phyloP scores from a whole-genome alignment of 345 rosid genomes.

The Excoecaria agallocha region DNA sequence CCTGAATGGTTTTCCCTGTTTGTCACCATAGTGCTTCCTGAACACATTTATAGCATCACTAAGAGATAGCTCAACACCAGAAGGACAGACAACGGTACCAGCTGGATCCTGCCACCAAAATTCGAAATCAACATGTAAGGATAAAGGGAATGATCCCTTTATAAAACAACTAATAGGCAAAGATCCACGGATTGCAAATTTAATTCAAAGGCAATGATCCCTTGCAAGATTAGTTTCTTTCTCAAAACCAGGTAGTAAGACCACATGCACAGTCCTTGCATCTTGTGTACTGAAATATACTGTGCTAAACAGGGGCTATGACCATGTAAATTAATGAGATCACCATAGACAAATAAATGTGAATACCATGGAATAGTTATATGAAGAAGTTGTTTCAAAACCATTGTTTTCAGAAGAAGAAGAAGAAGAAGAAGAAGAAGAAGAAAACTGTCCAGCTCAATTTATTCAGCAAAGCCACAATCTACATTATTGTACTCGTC shows the following conservation, averaged over 20 bases:
- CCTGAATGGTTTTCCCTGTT: conserved; percentile 62
- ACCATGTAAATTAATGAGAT: neutral
- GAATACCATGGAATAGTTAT: neutral
- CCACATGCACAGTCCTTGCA: neutral
- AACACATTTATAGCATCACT: conserved; percentile 48
- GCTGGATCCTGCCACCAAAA: conserved; percentile 48
- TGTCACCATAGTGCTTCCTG: conserved; percentile 62
- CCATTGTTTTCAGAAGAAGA: neutral
- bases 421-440: no score
- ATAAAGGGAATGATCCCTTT: neutral
- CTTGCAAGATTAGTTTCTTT: neutral
- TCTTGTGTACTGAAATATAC: neutral
- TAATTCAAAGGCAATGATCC: neutral
- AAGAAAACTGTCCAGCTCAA: neutral
- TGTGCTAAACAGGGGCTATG: neutral
- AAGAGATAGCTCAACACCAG: conserved; percentile 65
- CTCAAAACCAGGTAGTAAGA: neutral
- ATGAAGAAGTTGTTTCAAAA: neutral
- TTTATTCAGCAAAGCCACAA: neutral
- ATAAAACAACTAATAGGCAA: neutral
- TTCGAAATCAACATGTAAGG: neutral
- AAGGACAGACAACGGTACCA: conserved; percentile 64
- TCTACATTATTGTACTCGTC: neutral
- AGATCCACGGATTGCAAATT: neutral
- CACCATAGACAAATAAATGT: neutral